Evolutionary conservation across 257 asterid species (phyloP), one percentile per base, ranked within the genome.

Genomic region (Lithospermum erythrorhizon): DNA sequence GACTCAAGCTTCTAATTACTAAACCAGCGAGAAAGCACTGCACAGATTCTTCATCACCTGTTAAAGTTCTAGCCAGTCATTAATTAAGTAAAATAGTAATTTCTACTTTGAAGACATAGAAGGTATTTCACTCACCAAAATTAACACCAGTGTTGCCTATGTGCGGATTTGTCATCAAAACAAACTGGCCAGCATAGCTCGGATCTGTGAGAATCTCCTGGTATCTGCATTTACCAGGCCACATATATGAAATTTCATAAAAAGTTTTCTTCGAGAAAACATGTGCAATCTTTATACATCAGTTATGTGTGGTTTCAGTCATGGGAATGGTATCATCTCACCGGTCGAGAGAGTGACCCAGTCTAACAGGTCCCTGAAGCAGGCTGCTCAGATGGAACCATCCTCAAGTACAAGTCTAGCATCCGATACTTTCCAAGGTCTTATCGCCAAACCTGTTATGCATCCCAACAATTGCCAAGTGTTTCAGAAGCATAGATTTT

Each of bases 341-440:
- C 98, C 98, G n/a, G n/a, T n/a, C n/a, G n/a, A n/a, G n/a, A n/a
- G n/a, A n/a, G n/a, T n/a, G n/a, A n/a, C n/a, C n/a, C n/a, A n/a
- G n/a, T n/a, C n/a, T n/a, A n/a, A n/a, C n/a, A n/a, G n/a, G 98
- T 91, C 64, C 97, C 98, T 35, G 91, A 71, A 61, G 97, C 98
- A 68, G 97, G 98, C 98, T 66, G 55, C 81, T 97, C 97, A 88
- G 21, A 91, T 71, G 7, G 98, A 88, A 61, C 98, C 98, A 62
- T 91, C 98, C 65, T 86, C 95, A 53, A 91, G 86, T 72, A 81
- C 98, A 70, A 91, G 76, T 70, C 98, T 82, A 23, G 98, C 97
- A 73, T 91, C 95, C 30, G 97, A 79, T 77, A 88, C 74, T 80
- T 91, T 91, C 98, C 98, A 91, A 14, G 95, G 98, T 68, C 82